Percentiles rank a stretch among this genome's conserved stretches.
These are phyloP conservation scores for Penicillium sp. DNA, from an alignment of 2,329 filamentous ascomycete genomes.

Conservation along the genomic window DNA sequence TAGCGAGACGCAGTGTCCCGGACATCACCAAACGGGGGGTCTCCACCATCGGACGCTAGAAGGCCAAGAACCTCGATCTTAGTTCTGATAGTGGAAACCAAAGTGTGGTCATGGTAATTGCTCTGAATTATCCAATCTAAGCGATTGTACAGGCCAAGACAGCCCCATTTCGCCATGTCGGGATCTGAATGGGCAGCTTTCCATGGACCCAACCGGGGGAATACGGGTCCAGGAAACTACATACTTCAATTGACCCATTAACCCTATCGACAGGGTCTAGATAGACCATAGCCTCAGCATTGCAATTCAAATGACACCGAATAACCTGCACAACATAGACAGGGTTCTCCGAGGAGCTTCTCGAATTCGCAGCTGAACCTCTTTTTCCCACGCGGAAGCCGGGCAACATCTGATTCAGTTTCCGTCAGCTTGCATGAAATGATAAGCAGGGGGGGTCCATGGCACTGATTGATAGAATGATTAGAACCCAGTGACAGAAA, in stretches of 20 bases:
- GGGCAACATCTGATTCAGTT: background rate
- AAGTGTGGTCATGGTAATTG: conserved; percentile 22
- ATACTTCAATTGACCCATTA: background rate
- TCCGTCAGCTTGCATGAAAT: background rate
- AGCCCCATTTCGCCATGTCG: conserved; percentile 14
- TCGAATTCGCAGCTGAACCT: background rate
- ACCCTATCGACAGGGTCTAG: background rate
- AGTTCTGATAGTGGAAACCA: conserved; percentile 24
- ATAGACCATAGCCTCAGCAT: background rate
- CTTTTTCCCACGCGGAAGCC: background rate
- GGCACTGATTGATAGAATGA: conserved; percentile 8
- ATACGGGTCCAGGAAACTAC: conserved; percentile 15
- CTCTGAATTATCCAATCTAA: conserved; percentile 22
- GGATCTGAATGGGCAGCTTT: conserved; percentile 6
- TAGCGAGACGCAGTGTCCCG: conserved; percentile 14
- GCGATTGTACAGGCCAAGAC: conserved; percentile 20
- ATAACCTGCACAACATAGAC: background rate
- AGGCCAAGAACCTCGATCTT: conserved; percentile 20
- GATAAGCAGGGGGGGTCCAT: conserved; percentile 18
- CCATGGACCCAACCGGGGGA: conserved; percentile 16
- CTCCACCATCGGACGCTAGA: conserved; percentile 26
- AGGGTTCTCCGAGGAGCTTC: background rate
- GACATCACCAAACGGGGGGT: conserved; percentile 11
- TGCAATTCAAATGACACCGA: background rate
- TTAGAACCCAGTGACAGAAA: conserved; percentile 12